Evolutionary conservation across 2,329 filamentous ascomycete genomes (phyloP), one percentile per base, ranked within the genome.

Genomic region (Escovopsis weberi): DNA sequence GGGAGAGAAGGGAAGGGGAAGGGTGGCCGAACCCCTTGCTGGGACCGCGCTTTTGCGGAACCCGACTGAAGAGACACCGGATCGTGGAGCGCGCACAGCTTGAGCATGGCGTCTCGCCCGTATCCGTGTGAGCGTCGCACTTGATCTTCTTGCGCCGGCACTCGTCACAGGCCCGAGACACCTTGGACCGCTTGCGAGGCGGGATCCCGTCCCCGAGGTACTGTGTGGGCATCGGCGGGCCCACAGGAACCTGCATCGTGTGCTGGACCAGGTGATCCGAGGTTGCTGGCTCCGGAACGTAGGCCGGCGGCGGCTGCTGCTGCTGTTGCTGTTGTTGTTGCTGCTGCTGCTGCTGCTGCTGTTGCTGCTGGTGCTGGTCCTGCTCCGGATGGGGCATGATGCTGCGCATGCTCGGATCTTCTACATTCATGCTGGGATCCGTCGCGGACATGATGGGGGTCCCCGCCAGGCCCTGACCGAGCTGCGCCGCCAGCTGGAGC

Each of bases 81-180:
- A 79, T 74, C n/a, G 75, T 74, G 7, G 84, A 80, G 42, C 85
- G 76, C 43, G 79, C 78, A 59, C 87, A 94, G 54, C 85, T 89
- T 3, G 82, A 83, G 55, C 87, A 94, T 6, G 82, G 79, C 45
- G 79, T 75, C 15, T 82, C 75, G 12, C 78, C 80, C 6, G 73
- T 72, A 56, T 93, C 85, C 8, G 80, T 80, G 46, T 77, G 74
- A 4, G 85, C 83, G 62, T 94, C 86, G 54, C 87, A 94, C 55
- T 86, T 85, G 46, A 93, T 85, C 67, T 89, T 93, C 62, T 93
- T 93, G 43, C 86, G 75, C 37, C 87, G 74, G 57, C 86, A 94
- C 57, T 93, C 85, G 56, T 94, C 86, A 54, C 86, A 94, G 2
- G 86, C 87, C 33, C 86, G 74, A 10, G 86, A 93, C 6, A 91